These are phyloP conservation scores for Colletotrichum lupini DNA, from an alignment of 2,329 filamentous ascomycete genomes.

Conservation along the genomic window DNA sequence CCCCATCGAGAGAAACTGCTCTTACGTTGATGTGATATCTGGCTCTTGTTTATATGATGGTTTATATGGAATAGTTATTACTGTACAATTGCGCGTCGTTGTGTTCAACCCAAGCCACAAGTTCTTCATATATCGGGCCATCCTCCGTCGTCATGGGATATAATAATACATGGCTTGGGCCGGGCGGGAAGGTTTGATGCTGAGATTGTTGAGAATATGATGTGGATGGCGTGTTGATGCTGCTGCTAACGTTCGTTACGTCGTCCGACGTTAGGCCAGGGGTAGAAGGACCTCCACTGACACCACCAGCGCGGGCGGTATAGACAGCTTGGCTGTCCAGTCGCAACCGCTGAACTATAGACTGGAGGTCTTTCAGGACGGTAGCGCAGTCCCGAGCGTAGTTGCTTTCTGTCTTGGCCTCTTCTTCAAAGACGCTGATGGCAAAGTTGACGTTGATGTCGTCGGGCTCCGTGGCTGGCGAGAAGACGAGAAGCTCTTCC, in stretches of 20 bases:
- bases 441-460: conserved; percentile 54
- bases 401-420: conserved; percentile 50
- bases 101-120: conserved; percentile 51
- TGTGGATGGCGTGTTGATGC: conserved; percentile 3
- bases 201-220: neutral
- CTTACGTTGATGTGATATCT: neutral
- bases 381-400: conserved; percentile 51
- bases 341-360: conserved; percentile 49
- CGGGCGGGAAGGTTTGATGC: conserved; percentile 9
- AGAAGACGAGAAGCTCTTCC: conserved; percentile 51
- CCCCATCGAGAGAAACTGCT: neutral
- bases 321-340: conserved; percentile 15
- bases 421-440: conserved; percentile 53
- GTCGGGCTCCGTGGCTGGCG: conserved; percentile 39
- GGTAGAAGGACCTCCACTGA: neutral
- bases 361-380: conserved; percentile 51
- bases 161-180: neutral
- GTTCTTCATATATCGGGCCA: conserved; percentile 48
- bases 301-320: neutral
- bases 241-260: neutral
- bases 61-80: conserved; percentile 25
- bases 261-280: conserved; percentile 12
- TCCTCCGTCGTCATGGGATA: conserved; percentile 44
- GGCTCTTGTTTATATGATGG: neutral
- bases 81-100: conserved; percentile 39